Percentiles rank a stretch among this genome's conserved stretches.
phyloP scores from a whole-genome alignment of 306 rosid genomes.

The Quercus aquifolioides region DNA sequence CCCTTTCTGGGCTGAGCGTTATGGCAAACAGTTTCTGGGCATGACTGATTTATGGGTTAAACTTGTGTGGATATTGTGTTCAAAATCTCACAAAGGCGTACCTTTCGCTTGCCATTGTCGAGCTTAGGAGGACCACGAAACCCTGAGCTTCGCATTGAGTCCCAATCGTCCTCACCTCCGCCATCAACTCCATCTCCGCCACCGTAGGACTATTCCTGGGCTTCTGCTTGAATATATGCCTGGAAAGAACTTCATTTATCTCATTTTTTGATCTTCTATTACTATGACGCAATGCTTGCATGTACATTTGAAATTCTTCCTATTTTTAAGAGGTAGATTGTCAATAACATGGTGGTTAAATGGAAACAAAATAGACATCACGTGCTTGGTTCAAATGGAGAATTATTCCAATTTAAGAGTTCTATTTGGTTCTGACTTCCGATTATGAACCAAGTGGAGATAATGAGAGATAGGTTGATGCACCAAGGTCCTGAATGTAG shows the following conservation, averaged over 20 bases:
- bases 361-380: not conserved
- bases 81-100: too few species aligned
- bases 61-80: not conserved
- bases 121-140: too few species aligned
- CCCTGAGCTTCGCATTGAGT: too few species aligned
- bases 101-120: too few species aligned
- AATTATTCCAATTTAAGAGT: not conserved
- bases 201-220: constrained; percentile 49
- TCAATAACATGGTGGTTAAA: not conserved
- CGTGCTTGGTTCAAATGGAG: not conserved
- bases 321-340: not conserved
- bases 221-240: constrained; percentile 63
- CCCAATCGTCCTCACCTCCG: too few species aligned
- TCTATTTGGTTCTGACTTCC: too few species aligned
- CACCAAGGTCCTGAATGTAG: not conserved
- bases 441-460: not conserved
- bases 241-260: not conserved
- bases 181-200: too few species aligned
- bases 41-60: constrained; percentile 86
- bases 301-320: not conserved
- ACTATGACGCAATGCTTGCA: not conserved
- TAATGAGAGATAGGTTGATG: not conserved
- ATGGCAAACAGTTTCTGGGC: constrained; percentile 59
- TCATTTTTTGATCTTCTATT: constrained; percentile 2
- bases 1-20: constrained; percentile 84